These are phyloP conservation scores for Amanita subjunquillea DNA, from an alignment of 768 basidiomycete species.

Conservation along the genomic window DNA sequence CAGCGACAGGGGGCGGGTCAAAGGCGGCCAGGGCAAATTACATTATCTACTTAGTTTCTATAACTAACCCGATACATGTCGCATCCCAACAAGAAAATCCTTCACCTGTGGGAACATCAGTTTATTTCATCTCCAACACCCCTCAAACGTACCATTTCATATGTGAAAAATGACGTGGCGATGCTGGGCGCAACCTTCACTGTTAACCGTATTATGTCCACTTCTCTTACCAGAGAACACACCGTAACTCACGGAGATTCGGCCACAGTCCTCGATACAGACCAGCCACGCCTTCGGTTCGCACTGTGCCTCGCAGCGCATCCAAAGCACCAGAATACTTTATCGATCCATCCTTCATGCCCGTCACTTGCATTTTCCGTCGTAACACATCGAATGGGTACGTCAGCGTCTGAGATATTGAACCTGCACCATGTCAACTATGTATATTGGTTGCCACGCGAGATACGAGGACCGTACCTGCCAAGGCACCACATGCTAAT, in stretches of 20 bases:
- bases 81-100: conserved; percentile 30
- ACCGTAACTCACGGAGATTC: conserved; percentile 58
- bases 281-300: conserved; percentile 64
- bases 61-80: neutral
- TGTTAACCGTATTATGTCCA: conserved; percentile 17
- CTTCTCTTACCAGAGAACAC: conserved; percentile 5
- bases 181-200: conserved; percentile 91
- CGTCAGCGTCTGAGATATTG: conserved; percentile 87
- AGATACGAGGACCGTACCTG: conserved; percentile 37
- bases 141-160: conserved; percentile 37
- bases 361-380: conserved; percentile 91
- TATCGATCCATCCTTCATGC: conserved; percentile 53
- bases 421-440: conserved; percentile 33
- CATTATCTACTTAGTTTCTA: no score
- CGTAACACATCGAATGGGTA: conserved; percentile 94
- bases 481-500: conserved; percentile 77
- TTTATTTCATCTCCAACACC: neutral
- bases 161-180: conserved; percentile 78
- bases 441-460: neutral
- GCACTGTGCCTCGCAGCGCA: conserved; percentile 59
- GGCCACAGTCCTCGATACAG: conserved; percentile 86
- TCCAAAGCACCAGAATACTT: conserved; percentile 78
- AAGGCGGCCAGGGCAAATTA: neutral
- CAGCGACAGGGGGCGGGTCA: neutral
- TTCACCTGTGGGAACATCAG: conserved; percentile 16